Percentiles rank a stretch among this genome's conserved stretches.
These are phyloP conservation scores for Paragyromitra xinjiangensis DNA, from an alignment of 495 filamentous ascomycete species.

Conservation along the genomic window DNA sequence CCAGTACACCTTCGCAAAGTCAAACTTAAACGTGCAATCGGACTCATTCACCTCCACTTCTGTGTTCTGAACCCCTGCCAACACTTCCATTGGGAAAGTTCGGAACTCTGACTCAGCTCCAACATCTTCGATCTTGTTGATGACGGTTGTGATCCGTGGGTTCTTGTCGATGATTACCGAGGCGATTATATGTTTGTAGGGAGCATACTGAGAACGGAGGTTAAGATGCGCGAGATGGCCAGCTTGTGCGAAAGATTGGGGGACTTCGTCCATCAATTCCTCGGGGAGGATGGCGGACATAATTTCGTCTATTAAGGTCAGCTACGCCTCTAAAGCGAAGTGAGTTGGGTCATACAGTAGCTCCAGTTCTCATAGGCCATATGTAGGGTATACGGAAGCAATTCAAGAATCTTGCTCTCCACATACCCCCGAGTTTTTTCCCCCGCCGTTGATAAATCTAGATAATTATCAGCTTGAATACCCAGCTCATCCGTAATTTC, in stretches of 20 bases:
- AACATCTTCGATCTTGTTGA: slow-evolving; percentile 93
- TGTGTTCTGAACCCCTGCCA: slow-evolving; percentile 79
- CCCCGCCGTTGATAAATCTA: slow-evolving; percentile 80
- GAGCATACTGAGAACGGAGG: slow-evolving; percentile 78
- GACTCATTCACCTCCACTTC: slow-evolving; percentile 77
- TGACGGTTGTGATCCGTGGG: slow-evolving; percentile 77
- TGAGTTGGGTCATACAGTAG: slow-evolving; percentile 66
- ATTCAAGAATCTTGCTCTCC: slow-evolving; percentile 68
- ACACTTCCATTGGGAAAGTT: slow-evolving; percentile 92
- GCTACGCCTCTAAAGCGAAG: no score
- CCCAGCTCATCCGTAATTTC: not conserved
- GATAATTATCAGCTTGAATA: slow-evolving; percentile 43
- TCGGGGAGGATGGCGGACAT: slow-evolving; percentile 79
- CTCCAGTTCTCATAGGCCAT: slow-evolving; percentile 88
- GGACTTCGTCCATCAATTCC: slow-evolving; percentile 75
- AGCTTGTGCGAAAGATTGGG: slow-evolving; percentile 83
- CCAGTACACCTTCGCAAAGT: slow-evolving; percentile 95
- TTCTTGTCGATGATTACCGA: slow-evolving; percentile 90
- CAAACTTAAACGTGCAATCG: slow-evolving; percentile 72
- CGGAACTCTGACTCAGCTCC: slow-evolving; percentile 84
- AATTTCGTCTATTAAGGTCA: slow-evolving; percentile 71
- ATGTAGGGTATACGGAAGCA: slow-evolving; percentile 76
- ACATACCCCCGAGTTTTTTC: slow-evolving; percentile 73
- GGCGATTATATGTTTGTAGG: slow-evolving; percentile 84
- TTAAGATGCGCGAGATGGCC: slow-evolving; percentile 95